These are phyloP conservation scores for Salvia miltiorrhiza DNA, from an alignment of 257 asterid genomes.

Conservation along the genomic window DNA sequence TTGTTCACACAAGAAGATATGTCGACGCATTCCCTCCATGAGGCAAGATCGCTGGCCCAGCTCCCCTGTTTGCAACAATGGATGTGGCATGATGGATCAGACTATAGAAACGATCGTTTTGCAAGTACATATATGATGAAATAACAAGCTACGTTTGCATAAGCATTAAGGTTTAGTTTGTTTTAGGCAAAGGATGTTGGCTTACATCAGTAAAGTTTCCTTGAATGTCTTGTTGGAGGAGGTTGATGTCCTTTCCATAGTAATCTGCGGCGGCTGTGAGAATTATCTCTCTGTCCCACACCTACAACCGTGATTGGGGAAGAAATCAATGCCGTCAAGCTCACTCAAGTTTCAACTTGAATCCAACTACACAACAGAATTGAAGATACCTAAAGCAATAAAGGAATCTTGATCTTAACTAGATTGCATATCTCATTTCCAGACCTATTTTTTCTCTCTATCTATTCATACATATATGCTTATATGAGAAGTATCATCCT, in stretches of 20 bases:
- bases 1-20: slow-evolving; percentile 58
- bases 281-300: slow-evolving; percentile 95
- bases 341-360: background rate
- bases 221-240: slow-evolving; percentile 56
- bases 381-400: background rate
- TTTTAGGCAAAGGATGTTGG: background rate
- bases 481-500: background rate
- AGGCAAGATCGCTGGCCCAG: slow-evolving; percentile 67
- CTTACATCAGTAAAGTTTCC: slow-evolving; percentile 74
- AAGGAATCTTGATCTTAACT: background rate
- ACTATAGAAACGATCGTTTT: background rate
- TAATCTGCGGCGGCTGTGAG: slow-evolving; percentile 84
- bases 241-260: slow-evolving; percentile 68
- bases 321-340: background rate
- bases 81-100: background rate
- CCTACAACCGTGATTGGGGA: slow-evolving; percentile 49
- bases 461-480: background rate
- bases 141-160: background rate
- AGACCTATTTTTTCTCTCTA: background rate
- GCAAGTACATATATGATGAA: background rate
- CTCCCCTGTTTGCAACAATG: slow-evolving; percentile 49
- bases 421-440: background rate
- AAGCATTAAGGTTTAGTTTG: background rate
- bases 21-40: slow-evolving; percentile 71
- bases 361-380: background rate